Evolutionary conservation across 192 early-diverging fungal genomes (phyloP).

Genomic region (Mortierella antarctica): DNA sequence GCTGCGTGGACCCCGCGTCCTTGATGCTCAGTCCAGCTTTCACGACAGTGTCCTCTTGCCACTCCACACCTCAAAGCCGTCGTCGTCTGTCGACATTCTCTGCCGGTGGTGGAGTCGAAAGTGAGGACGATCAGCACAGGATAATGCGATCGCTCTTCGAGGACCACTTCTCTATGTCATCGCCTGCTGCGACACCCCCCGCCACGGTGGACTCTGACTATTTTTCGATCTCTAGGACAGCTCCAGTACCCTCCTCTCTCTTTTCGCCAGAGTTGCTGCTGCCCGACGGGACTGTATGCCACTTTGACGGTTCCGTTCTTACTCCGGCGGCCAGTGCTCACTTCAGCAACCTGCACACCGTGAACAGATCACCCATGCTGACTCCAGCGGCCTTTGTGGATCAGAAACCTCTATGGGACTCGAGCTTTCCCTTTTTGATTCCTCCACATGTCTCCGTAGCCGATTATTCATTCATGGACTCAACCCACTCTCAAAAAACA

Average conservation of each 20-base stretch:
- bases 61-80: constrained; percentile 2
- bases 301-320: constrained; percentile 20
- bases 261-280: constrained; percentile 6
- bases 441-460: no score
- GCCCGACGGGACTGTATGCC: constrained; percentile 25
- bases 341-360: constrained; percentile 1
- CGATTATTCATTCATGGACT: no score
- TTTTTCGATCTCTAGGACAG: background rate
- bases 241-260: background rate
- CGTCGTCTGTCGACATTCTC: constrained; percentile 3
- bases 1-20: constrained; percentile 19
- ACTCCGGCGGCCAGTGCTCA: constrained; percentile 1
- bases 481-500: no score
- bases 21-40: background rate
- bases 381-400: background rate
- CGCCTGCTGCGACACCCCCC: background rate
- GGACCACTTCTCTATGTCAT: constrained; percentile 2
- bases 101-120: background rate
- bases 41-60: background rate
- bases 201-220: background rate
- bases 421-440: no score
- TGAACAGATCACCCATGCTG: background rate
- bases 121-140: constrained; percentile 8
- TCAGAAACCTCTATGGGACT: no score
- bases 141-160: constrained; percentile 11